Evolutionary conservation across 164 flowering plant species (phyloP).

Genomic region (Dillenia suffruticosa): DNA sequence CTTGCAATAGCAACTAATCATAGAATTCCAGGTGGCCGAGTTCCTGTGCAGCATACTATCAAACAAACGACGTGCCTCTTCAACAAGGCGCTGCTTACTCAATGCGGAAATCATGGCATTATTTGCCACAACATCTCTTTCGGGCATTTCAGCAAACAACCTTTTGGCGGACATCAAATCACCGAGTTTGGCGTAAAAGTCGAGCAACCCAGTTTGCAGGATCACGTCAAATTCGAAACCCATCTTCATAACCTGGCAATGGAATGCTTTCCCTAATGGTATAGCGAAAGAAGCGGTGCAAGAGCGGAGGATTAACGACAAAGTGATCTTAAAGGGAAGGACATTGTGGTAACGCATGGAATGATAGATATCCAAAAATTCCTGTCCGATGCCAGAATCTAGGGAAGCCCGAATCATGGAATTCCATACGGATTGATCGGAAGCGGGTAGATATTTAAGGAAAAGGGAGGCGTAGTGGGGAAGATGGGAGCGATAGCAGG

Average conservation of each 20-base stretch:
- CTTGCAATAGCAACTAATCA: slow-evolving; percentile 35
- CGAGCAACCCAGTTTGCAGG: slow-evolving; percentile 39
- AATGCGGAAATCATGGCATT: slow-evolving; percentile 36
- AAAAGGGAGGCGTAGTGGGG: slow-evolving; percentile 21
- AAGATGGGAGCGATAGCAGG: slow-evolving; percentile 18
- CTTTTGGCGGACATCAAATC: slow-evolving; percentile 25
- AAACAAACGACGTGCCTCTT: slow-evolving; percentile 27
- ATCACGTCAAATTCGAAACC: slow-evolving; percentile 29
- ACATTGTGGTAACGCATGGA: slow-evolving; percentile 19
- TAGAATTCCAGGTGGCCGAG: slow-evolving; percentile 33
- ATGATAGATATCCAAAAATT: slow-evolving; percentile 17
- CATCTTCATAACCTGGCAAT: slow-evolving; percentile 25
- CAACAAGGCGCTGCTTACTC: slow-evolving; percentile 16
- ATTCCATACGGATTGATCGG: slow-evolving; percentile 23
- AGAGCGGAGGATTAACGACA: slow-evolving; percentile 23
- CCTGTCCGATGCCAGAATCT: slow-evolving; percentile 8
- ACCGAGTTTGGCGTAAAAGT: slow-evolving; percentile 37
- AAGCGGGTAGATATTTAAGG: slow-evolving; percentile 11
- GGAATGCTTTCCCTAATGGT: slow-evolving; percentile 27
- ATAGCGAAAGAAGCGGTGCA: slow-evolving; percentile 10
- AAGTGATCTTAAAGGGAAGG: slow-evolving; percentile 14
- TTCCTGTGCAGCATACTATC: slow-evolving; percentile 30
- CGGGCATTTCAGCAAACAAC: slow-evolving; percentile 38
- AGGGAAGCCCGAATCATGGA: slow-evolving; percentile 17
- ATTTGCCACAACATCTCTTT: slow-evolving; percentile 33